Evolutionary conservation across 140 eudicot genomes (phyloP).

Genomic region (Flaveria floridana): DNA sequence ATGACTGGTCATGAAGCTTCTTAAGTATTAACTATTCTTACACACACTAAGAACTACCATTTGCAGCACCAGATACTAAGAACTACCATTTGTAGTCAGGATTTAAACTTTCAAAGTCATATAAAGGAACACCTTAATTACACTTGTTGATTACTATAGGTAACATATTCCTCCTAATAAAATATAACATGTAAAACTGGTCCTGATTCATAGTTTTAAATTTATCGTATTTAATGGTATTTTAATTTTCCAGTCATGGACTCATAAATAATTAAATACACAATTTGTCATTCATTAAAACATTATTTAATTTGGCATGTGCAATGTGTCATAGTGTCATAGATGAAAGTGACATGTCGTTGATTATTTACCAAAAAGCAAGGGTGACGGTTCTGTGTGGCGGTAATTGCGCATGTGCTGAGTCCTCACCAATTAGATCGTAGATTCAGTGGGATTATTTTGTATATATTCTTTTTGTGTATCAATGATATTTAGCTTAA

Average conservation of each 20-base stretch:
- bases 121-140: neutral
- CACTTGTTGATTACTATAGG: neutral
- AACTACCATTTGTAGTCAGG: neutral
- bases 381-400: neutral
- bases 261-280: no score
- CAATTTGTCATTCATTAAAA: no score
- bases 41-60: neutral
- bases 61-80: neutral
- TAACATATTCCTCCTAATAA: no score
- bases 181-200: no score
- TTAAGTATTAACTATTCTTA: neutral
- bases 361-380: neutral
- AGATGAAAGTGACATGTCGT: neutral
- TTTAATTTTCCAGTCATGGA: neutral
- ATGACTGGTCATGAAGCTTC: neutral
- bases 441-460: neutral
- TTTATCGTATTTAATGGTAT: neutral
- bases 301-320: neutral
- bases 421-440: neutral
- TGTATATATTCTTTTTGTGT: neutral
- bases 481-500: no score
- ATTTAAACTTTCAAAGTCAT: no score
- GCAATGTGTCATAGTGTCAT: constrained; percentile 1
- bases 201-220: no score
- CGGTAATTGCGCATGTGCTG: constrained; percentile 1